Percentiles rank a stretch among this genome's conserved stretches.
Conservation (phyloP, 345 rosid species). For the Moricandia moricandioides region DNA sequence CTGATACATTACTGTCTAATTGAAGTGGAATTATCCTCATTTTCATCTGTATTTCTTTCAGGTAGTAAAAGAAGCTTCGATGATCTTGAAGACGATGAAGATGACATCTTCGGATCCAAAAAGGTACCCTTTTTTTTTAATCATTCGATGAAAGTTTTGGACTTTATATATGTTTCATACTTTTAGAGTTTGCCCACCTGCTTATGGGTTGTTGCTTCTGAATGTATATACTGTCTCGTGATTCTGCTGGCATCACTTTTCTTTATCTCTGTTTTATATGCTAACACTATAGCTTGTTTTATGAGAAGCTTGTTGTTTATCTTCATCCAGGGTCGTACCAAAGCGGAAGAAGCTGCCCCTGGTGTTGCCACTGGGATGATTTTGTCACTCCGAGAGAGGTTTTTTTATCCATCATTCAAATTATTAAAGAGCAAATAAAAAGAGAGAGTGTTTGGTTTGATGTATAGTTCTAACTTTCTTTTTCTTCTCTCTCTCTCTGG, state of each 20-base stretch:
- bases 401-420: constrained; percentile 8
- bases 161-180: neutral
- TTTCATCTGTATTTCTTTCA: neutral
- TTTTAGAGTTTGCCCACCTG: neutral
- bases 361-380: constrained; percentile 82
- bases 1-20: neutral
- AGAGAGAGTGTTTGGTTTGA: neutral
- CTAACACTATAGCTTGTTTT: neutral
- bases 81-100: constrained; percentile 91
- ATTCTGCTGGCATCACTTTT: neutral
- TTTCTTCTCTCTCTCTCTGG: constrained; percentile 15
- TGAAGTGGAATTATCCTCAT: constrained; percentile 1
- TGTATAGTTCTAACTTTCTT: constrained; percentile 10
- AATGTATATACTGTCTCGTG: neutral
- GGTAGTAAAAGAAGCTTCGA: constrained; percentile 77
- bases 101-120: constrained; percentile 77
- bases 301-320: neutral
- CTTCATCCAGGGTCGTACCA: constrained; percentile 47
- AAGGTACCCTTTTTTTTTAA: constrained; percentile 44
- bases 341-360: constrained; percentile 77
- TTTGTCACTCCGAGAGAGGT: constrained; percentile 90
- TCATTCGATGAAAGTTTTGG: neutral
- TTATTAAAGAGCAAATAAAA: neutral
- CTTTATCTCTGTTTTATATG: neutral
- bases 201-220: neutral